Evolutionary conservation across 441 rosid genomes (phyloP), one percentile per base, ranked within the genome.

Genomic region (Gossypium trilobum): DNA sequence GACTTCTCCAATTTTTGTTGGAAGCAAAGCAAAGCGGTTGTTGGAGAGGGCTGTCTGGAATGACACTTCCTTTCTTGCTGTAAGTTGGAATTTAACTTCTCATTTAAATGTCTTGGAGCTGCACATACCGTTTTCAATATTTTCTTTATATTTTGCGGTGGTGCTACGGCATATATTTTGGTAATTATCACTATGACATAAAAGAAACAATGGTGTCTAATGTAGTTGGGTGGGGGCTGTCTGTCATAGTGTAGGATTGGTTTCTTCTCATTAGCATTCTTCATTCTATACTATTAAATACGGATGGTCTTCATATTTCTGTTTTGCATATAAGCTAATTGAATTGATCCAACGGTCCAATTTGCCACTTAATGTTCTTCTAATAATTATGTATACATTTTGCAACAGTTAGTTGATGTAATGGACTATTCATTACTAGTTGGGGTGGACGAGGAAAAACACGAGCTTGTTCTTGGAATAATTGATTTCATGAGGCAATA

Each of bases 41-140:
- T 80, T 89, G 68, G 95, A 84, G 81, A 82, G 95, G 81, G 95
- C 95, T 13, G 90, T 89, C 70, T 89, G 92, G 95, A 89, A 87
- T 2, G 92, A 89, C 75, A 89, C 95, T 74, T 78, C 82, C 44
- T 89, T 89, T 78, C 95, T 89, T 50, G 92, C 92, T 73, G 92
- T 87, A 84, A 84, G 84, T 78, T 65, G 65, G 5, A 51, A 55
- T 68, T 74, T 55, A 57, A 16, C 17, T 59, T 39, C 57, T 36
- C 14, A 25, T 68, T 31, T 11, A 42, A 50, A 46, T 71, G n/a
- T 62, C 61, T 48, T 0, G 16, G 2, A 14, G 25, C 48, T 44
- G 0, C 20, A 16, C 23, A 13, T 9, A 27, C 39, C 5, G 56
- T 60, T 69, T 50, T 50, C 27, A 13, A 9, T 20, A 46, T 19